Evolutionary conservation across 164 flowering plant species (phyloP), one percentile per base, ranked within the genome.

Genomic region (Buxus sempervirens): DNA sequence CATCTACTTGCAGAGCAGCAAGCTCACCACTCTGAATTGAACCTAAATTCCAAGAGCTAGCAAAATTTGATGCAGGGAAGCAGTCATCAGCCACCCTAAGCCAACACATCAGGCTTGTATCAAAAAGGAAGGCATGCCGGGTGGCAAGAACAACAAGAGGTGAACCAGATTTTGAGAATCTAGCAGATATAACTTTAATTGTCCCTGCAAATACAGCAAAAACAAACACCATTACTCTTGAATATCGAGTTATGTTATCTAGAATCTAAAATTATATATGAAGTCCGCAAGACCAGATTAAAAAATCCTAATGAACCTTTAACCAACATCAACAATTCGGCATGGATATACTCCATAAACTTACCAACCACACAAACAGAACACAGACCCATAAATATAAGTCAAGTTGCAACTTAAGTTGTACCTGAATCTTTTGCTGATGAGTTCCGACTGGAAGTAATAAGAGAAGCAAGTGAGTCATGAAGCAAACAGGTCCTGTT

Each of bases 31-130:
- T 87, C 72, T 87, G 96, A 69, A 70, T 54, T 22, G 93, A 86
- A 64, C 98, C 92, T 63, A 86, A 72, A 78, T 82, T 90, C 95
- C 93, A 91, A 32, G 99, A 91, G 81, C 96, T 96, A 7, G 94
- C 77, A 76, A 93, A 88, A 76, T 88, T 93, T 60, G 98, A 93
- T 62, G 90, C 91, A 60, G 97, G 97, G 72, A 90, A 96, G 79
- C 96, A 85, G 74, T 93, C 92, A 81, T 96, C 99, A 3, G 96
- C 99, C 24, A 93, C 96, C 65, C 98, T 82, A 72, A 93, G 79
- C 99, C 99, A 96, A 72, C 98, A 96, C 92, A 63, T 90, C 67
- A 96, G 85, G 77, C 80, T 82, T 83, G 78, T 84, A 75, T 96
- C 98, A 71, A 85, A 96, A 64, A 96, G 90, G 77, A 90, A 96